Percentiles rank a stretch among this genome's conserved stretches.
Evolutionary conservation across 495 filamentous ascomycete species (phyloP).

Genomic region (Penicillium silybi): DNA sequence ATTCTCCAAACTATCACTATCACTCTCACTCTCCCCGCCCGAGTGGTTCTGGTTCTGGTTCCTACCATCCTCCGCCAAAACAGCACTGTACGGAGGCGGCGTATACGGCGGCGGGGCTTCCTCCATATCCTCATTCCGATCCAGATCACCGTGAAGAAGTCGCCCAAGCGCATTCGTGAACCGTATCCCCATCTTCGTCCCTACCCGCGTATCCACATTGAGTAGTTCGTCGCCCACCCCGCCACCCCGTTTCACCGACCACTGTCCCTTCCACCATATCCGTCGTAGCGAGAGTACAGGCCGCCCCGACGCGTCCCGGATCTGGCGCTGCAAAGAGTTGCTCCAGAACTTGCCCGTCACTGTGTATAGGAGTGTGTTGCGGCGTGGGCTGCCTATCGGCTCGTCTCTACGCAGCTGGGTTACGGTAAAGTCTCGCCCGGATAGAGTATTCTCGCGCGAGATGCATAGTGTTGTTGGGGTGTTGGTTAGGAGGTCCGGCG

Average conservation of each 20-base stretch:
- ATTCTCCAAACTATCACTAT: background rate
- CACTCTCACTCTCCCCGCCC: background rate
- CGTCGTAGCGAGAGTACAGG: constrained; percentile 20
- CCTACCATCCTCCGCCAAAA: background rate
- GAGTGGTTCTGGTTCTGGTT: no score
- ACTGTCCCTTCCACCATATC: constrained; percentile 16
- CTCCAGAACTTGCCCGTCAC: constrained; percentile 18
- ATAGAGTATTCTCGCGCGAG: constrained; percentile 11
- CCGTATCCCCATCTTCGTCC: constrained; percentile 8
- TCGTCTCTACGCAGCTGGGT: constrained; percentile 18
- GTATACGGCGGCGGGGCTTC: background rate
- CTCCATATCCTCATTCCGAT: background rate
- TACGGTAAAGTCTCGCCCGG: constrained; percentile 14
- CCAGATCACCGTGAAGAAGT: background rate
- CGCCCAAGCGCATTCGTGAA: constrained; percentile 17
- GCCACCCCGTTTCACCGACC: constrained; percentile 14
- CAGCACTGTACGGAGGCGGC: constrained; percentile 4
- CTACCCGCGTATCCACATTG: constrained; percentile 2
- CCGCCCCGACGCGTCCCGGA: constrained; percentile 9
- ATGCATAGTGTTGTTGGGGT: constrained; percentile 25
- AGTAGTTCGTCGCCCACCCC: constrained; percentile 10
- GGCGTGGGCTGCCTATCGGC: constrained; percentile 11
- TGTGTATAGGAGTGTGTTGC: constrained; percentile 17
- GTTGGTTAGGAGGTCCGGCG: constrained; percentile 23
- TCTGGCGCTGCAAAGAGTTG: constrained; percentile 13